Conservation (phyloP, 1,284 basidiomycete species). For the Mycosarcoma mackinlayi region DNA sequence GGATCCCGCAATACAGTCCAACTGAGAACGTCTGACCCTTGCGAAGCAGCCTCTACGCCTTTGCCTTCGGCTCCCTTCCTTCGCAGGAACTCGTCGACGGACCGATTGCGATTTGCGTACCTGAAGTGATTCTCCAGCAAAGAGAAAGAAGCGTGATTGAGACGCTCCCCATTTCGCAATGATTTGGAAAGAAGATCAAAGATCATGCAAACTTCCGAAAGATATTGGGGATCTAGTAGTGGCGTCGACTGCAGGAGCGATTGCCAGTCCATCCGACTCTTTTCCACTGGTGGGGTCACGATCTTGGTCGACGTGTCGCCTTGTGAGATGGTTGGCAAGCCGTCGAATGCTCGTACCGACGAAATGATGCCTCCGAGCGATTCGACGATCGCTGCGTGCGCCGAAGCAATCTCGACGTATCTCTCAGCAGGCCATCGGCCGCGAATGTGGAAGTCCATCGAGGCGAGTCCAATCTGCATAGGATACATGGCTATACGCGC, state of each 20-base stretch:
- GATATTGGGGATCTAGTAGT: constrained; percentile 51
- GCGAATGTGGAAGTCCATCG: constrained; percentile 68
- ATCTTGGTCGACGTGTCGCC: constrained; percentile 5
- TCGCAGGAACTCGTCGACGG: constrained; percentile 27
- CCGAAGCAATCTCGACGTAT: constrained; percentile 70
- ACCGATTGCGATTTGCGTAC: constrained; percentile 29
- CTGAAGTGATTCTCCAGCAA: constrained; percentile 42
- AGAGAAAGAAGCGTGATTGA: constrained; percentile 39
- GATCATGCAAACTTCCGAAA: constrained; percentile 49
- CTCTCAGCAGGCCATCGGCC: constrained; percentile 73
- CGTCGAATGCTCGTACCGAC: constrained; percentile 32
- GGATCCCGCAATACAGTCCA: constrained; percentile 44
- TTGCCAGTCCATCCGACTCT: constrained; percentile 36
- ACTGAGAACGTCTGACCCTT: constrained; percentile 31
- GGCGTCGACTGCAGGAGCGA: constrained; percentile 40
- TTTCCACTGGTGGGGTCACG: too few species aligned
- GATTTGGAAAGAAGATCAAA: constrained; percentile 51
- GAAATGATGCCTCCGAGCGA: constrained; percentile 37
- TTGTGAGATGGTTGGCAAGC: not conserved
- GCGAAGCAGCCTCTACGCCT: not conserved
- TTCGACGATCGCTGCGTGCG: constrained; percentile 55
- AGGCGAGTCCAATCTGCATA: constrained; percentile 72
- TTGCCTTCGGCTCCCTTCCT: constrained; percentile 8
- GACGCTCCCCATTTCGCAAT: constrained; percentile 42
- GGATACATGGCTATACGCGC: constrained; percentile 68